Evolutionary conservation across 2,329 filamentous ascomycete genomes (phyloP).

Genomic region (Fusarium nelsonii): DNA sequence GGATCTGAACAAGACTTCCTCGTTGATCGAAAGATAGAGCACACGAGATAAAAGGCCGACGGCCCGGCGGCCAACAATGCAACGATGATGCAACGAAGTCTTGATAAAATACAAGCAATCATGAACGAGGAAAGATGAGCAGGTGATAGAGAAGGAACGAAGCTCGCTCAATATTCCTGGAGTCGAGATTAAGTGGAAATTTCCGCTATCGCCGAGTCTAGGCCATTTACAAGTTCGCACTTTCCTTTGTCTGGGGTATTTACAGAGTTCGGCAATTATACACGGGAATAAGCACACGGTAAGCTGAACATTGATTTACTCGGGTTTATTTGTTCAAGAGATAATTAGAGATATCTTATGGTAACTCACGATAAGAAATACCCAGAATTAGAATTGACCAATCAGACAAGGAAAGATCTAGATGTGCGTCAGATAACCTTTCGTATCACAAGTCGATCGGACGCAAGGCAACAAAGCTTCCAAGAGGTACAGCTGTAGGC

Average conservation of each 20-base stretch:
- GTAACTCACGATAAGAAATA: slow-evolving; percentile 13
- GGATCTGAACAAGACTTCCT: not conserved
- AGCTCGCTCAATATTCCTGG: not conserved
- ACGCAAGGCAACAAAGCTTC: too few species aligned
- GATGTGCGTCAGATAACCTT: not conserved
- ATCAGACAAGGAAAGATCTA: slow-evolving; percentile 4
- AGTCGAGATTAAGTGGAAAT: slow-evolving; percentile 9
- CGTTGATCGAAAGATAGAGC: not conserved
- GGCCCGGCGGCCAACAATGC: slow-evolving; percentile 25
- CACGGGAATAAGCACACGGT: not conserved
- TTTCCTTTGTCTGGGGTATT: slow-evolving; percentile 3
- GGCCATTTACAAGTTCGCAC: slow-evolving; percentile 9
- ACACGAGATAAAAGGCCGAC: not conserved
- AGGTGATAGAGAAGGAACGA: not conserved
- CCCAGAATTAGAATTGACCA: slow-evolving; percentile 14
- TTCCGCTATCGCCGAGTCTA: slow-evolving; percentile 37
- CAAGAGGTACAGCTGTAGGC: too few species aligned
- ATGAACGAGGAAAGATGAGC: not conserved
- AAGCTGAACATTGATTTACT: not conserved
- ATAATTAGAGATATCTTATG: not conserved
- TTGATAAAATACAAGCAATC: not conserved
- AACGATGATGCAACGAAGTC: not conserved
- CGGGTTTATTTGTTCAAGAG: not conserved
- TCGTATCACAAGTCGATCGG: too few species aligned
- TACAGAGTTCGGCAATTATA: not conserved